Evolutionary conservation across 2,329 filamentous ascomycete genomes (phyloP), one percentile per base, ranked within the genome.

Genomic region (Nothophoma quercina): DNA sequence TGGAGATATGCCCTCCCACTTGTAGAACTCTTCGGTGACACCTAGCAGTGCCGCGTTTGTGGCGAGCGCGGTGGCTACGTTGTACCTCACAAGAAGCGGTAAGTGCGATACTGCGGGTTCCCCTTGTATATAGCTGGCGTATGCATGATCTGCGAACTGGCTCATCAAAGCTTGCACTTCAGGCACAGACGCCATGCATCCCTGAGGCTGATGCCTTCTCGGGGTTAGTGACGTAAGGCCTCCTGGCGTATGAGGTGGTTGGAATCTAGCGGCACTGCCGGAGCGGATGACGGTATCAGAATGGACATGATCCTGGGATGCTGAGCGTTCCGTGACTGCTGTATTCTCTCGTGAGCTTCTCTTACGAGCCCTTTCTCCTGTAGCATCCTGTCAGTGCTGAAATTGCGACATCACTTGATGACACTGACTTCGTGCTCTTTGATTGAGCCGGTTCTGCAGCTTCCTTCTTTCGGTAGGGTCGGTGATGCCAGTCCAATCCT

Each of bases 401-500:
- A 8, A 3, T 12, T 4, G 6, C 7, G 19, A 30, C 7, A 9
- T 32, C 10, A 8, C 28, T 26, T 9, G 12, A 2, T 6, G 6
- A 19, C 18, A 59, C 51, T 45, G 15, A 56, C 55, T 56, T 21
- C 52, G 50, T 18, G 55, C 47, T 44, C 62, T 47, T 16, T 65
- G 57, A 32, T 64, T 65, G 18, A 64, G 28, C 12, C 62, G 49
- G 35, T 65, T 65, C 32, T 64, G 59, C 28, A 65, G 19, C 32
- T 56, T 63, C 29, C 57, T 56, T 15, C 62, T 54, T 34, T 56
- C 55, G 1, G 30, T 18, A 9, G 59, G 55, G 15, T 58, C 45
- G 8, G 55, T 56, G 13, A 60, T 52, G 9, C 62, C 62, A 15
- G 54, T 58, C 62, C 60, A 65, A 48, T 65, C 60, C 32, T 63